Base-by-base conservation (phyloP, 2,329 filamentous ascomycete species). In the Xylaria sp. region DNA sequence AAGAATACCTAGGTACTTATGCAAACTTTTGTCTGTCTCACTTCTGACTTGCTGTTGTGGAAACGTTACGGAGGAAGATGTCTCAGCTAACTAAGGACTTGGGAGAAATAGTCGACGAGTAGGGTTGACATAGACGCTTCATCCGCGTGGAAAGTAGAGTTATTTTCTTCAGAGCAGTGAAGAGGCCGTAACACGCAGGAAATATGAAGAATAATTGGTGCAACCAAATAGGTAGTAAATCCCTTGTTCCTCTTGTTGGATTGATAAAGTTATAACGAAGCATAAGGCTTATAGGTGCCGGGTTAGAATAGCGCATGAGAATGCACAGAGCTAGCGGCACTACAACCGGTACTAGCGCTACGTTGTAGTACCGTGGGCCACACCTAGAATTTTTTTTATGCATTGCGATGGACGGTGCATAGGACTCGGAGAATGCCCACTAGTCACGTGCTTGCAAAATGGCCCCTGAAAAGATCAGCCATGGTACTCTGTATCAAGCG, bases 371-470 rank as follows among this genome's bases (percentile, higher is more conserved):
- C 13, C 20, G 13, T 28, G 15, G 28, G 28, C 13, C 23, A 3
- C 20, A 31, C 48, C 31, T 48, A 62, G 31, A 63, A 69, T 34
- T 51, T 67, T 67, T 25, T 70, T 67, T 68, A 59, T 56, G 60
- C 65, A 62, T 39, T 60, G 41, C 51, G 3, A 41, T 51, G 23
- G 28, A 41, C 44, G 52, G 20, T 51, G 20, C 39, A 48, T 25
- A 20, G n/a, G n/a, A n/a, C n/a, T n/a, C n/a, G n/a, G 25, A 54
- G 39, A 52, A 10, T 37, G 23, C 12, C 31, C 13, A 4, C 41
- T 15, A 52, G 65, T 70, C 68, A 70, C 65, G 65, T 70, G 66
- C 60, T 15, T 50, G 15, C 31, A 13, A 15, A 55, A 20, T 37
- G n/a, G 28, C 8, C 3, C n/a, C 51, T 37, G 10, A 56, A 20